Percentiles rank a stretch among this genome's conserved stretches.
Evolutionary conservation across 1,284 basidiomycete species (phyloP).

Genomic region (Papiliotrema laurentii): DNA sequence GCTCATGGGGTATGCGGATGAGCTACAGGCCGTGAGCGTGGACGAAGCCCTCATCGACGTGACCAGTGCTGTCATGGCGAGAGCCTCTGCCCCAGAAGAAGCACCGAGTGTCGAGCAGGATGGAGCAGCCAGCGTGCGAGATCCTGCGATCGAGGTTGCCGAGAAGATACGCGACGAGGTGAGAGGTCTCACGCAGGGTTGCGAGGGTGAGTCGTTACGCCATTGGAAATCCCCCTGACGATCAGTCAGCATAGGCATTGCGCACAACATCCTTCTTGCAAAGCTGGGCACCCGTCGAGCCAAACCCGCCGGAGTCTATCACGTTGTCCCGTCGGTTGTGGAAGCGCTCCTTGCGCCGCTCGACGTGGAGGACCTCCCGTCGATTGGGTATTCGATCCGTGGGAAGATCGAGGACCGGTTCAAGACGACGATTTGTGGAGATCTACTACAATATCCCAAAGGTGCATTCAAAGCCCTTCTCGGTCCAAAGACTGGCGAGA

Average conservation of each 20-base stretch:
- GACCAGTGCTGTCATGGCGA: slow-evolving; percentile 56
- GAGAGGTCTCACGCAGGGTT: slow-evolving; percentile 63
- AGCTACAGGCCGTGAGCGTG: slow-evolving; percentile 90
- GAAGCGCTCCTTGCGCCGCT: slow-evolving; percentile 64
- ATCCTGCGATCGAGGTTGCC: slow-evolving; percentile 67
- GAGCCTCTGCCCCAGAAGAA: slow-evolving; percentile 41
- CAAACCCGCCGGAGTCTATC: slow-evolving; percentile 73
- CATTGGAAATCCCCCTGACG: neutral
- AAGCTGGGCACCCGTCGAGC: slow-evolving; percentile 85
- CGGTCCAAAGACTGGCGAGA: slow-evolving; percentile 78
- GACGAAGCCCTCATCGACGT: slow-evolving; percentile 94
- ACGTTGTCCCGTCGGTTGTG: slow-evolving; percentile 52
- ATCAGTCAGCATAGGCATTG: slow-evolving; percentile 82
- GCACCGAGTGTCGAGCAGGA: slow-evolving; percentile 13
- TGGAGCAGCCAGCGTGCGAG: slow-evolving; percentile 25
- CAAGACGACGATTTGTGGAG: slow-evolving; percentile 65
- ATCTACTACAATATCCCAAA: slow-evolving; percentile 61
- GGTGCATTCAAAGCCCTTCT: slow-evolving; percentile 64
- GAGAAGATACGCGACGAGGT: slow-evolving; percentile 75
- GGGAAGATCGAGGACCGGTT: slow-evolving; percentile 69
- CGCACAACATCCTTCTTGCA: slow-evolving; percentile 86
- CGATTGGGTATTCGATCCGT: slow-evolving; percentile 71
- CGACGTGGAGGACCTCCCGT: slow-evolving; percentile 81
- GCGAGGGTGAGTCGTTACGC: slow-evolving; percentile 64
- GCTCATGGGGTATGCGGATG: slow-evolving; percentile 81